These are phyloP conservation scores for Sugiyamaella paludigena DNA, from an alignment of 1,139 yeast genomes.

Conservation along the genomic window DNA sequence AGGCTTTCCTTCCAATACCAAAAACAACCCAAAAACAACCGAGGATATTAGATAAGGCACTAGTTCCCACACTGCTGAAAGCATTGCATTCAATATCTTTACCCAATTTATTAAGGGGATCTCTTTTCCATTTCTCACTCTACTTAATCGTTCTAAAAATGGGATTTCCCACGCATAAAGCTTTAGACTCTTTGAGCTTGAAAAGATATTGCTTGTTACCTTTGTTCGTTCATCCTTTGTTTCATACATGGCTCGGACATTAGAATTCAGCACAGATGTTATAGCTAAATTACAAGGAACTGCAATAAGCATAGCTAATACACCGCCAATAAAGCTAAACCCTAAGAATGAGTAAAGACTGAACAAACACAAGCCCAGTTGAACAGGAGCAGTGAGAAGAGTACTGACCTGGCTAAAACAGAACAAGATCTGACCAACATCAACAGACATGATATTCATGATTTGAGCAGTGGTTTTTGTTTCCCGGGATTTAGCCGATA, in stretches of 20 bases:
- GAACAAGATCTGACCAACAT: constrained; percentile 67
- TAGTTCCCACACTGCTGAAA: constrained; percentile 58
- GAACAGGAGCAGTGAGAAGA: constrained; percentile 48
- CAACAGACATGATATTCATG: constrained; percentile 63
- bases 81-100: constrained; percentile 40
- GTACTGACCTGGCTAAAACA: constrained; percentile 51
- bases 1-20: constrained; percentile 42
- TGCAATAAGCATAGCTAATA: constrained; percentile 47
- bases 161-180: constrained; percentile 73
- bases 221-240: constrained; percentile 60
- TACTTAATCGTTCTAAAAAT: constrained; percentile 46
- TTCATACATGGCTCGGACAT: constrained; percentile 57
- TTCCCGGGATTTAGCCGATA: constrained; percentile 76
- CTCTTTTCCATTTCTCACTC: constrained; percentile 84
- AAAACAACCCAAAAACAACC: constrained; percentile 54
- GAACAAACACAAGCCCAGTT: constrained; percentile 49
- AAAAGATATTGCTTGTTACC: constrained; percentile 60
- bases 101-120: constrained; percentile 63
- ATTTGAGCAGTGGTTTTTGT: constrained; percentile 84
- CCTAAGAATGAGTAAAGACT: constrained; percentile 61
- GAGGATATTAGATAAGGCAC: constrained; percentile 69
- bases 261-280: constrained; percentile 47
- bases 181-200: constrained; percentile 62
- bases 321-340: constrained; percentile 57
- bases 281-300: constrained; percentile 57